Conservation (phyloP, 257 asterid genomes). For the Solanum ossicruentum region DNA sequence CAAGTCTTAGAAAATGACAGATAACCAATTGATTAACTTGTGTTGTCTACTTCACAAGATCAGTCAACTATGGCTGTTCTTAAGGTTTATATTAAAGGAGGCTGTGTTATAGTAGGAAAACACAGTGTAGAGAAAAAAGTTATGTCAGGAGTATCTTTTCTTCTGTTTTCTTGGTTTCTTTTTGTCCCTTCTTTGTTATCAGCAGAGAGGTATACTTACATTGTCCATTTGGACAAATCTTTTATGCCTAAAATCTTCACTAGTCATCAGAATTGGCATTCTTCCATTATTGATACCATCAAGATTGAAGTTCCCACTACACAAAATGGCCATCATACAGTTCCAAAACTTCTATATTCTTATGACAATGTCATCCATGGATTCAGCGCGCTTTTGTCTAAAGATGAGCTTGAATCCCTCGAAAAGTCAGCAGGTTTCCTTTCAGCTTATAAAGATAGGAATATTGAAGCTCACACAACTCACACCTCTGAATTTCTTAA, state of each 20-base stretch:
- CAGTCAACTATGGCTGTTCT: not conserved
- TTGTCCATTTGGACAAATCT: slow-evolving; percentile 11
- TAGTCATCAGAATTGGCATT: slow-evolving; percentile 7
- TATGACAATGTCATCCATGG: slow-evolving; percentile 12
- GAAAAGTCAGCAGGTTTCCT: not conserved
- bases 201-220: slow-evolving; percentile 6
- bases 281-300: not conserved
- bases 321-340: not conserved
- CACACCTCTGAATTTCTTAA: slow-evolving; percentile 7
- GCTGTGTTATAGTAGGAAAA: not conserved
- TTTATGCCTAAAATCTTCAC: slow-evolving; percentile 11
- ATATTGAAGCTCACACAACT: slow-evolving; percentile 4
- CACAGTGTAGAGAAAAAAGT: not conserved
- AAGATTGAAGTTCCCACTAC: not conserved
- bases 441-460: slow-evolving; percentile 5
- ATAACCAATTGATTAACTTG: not conserved
- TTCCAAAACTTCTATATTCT: not conserved
- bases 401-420: not conserved
- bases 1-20: not conserved
- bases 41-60: not conserved
- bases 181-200: not conserved
- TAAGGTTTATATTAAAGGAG: not conserved
- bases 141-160: not conserved
- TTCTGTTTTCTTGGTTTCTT: not conserved
- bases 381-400: slow-evolving; percentile 4